Base-by-base conservation (phyloP, 192 early-diverging fungal genomes). In the Backusella mclennaniae region DNA sequence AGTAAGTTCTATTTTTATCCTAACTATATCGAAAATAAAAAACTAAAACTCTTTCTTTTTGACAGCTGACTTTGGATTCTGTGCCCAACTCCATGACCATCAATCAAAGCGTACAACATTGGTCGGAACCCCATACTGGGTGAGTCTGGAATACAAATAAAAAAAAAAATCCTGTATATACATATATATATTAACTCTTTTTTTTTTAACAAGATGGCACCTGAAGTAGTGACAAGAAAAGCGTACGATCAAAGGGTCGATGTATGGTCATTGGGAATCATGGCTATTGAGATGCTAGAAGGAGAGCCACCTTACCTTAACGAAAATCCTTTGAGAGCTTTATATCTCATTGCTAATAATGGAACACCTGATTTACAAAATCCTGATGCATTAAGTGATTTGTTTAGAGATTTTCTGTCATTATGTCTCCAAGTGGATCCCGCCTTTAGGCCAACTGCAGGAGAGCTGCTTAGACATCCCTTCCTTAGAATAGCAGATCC, bases 251-350 rank as follows among this genome's bases (percentile, higher is more conserved):
- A 92, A 66, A 96, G 96, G 81, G 95, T 98, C 42, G 97, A 99
- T 80, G 91, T 99, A 44, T 99, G 97, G 97, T 96, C 95, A 12
- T 83, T 97, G 41, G 97, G 97, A 4, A 97, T 98, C 80, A 96
- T 98, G 95, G 93, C 93, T 14, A 97, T 99, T 71, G 97, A 99
- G 80, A 98, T 98, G 96, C 84, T 98, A 42, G 97, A 99, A 83
- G 96, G 96, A 15, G 95, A 99, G 80, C 97, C 97, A 66, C 97
- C 97, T 26, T 99, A 99, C 82, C 82, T 99, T 56, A 92, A 99
- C 72, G 96, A 97, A 78, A 93, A 97, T 71, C 97, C 97, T 6
- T 84, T 97, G 23, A 87, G 92, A 66, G 96, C 96, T 7, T 79
- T 98, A 71, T 97, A 96, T 77, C 81, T 98, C 75, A 98, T 98